A percentile compares a stretch with the other conserved stretches of the same genome.
Evolutionary conservation across 371 early-diverging fungal genomes (phyloP).

Genomic region (Rhizopus delemar): DNA sequence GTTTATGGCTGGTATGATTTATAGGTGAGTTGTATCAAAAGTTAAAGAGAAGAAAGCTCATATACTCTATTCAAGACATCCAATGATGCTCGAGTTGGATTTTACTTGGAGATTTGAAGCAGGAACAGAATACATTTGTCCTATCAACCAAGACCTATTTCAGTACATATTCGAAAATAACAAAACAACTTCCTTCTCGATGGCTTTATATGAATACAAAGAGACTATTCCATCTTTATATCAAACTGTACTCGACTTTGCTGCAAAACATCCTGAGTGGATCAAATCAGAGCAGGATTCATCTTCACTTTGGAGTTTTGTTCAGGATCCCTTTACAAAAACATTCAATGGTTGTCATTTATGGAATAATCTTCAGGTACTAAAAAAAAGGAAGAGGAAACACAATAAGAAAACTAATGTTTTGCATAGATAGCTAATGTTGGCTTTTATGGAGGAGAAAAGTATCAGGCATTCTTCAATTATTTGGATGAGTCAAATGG

Average conservation of each 20-base stretch:
- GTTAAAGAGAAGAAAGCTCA: background rate
- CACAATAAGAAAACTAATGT: no score
- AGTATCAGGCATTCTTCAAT: slow-evolving; percentile 79
- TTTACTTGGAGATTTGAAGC: slow-evolving; percentile 51
- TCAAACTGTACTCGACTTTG: slow-evolving; percentile 61
- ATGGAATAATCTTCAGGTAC: slow-evolving; percentile 68
- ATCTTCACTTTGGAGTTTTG: slow-evolving; percentile 39
- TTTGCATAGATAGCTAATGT: slow-evolving; percentile 39
- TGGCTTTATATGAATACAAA: slow-evolving; percentile 79
- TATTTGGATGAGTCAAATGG: slow-evolving; percentile 79
- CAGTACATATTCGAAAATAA: slow-evolving; percentile 39
- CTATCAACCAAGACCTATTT: slow-evolving; percentile 43
- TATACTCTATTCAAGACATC: slow-evolving; percentile 29
- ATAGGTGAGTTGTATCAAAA: slow-evolving; percentile 22
- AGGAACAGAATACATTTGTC: slow-evolving; percentile 50
- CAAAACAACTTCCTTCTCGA: slow-evolving; percentile 61
- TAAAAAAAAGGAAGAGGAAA: background rate
- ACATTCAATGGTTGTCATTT: slow-evolving; percentile 80
- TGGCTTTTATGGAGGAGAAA: slow-evolving; percentile 44
- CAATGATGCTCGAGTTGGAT: slow-evolving; percentile 38
- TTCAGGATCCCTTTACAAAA: slow-evolving; percentile 51
- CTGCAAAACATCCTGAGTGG: slow-evolving; percentile 39
- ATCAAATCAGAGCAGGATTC: slow-evolving; percentile 18
- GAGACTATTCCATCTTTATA: slow-evolving; percentile 85
- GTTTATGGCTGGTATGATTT: slow-evolving; percentile 46